Percentiles rank a stretch among this genome's conserved stretches.
These are phyloP conservation scores for Ophiostoma angusticollis DNA, from an alignment of 2,329 filamentous ascomycete species.

Conservation along the genomic window DNA sequence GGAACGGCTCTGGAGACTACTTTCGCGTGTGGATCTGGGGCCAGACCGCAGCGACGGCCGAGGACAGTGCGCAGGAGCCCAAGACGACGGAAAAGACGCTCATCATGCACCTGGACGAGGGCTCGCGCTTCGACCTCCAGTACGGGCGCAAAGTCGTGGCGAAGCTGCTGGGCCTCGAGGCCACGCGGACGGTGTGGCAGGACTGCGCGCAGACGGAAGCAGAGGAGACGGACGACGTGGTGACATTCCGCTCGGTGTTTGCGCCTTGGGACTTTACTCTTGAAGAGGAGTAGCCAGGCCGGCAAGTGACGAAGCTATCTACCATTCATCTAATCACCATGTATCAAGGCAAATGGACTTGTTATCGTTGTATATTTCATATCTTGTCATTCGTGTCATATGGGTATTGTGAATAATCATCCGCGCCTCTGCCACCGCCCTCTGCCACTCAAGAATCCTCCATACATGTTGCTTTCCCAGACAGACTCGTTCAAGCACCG, in stretches of 20 bases:
- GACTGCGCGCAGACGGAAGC: conserved; percentile 65
- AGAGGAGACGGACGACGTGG: conserved; percentile 69
- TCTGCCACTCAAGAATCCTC: too few relatives aligned
- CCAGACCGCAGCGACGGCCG: conserved; percentile 25
- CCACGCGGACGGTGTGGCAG: conserved; percentile 63
- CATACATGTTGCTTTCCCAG: too few relatives aligned
- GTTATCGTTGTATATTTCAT: too few relatives aligned
- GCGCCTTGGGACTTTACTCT: conserved; percentile 73
- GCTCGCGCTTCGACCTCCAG: conserved; percentile 75
- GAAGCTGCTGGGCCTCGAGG: conserved; percentile 69
- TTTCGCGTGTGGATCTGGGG: conserved; percentile 76
- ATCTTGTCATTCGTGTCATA: too few relatives aligned
- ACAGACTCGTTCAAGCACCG: too few relatives aligned
- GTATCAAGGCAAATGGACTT: too few relatives aligned
- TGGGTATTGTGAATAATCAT: too few relatives aligned
- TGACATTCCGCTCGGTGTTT: conserved; percentile 69
- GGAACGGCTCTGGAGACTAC: conserved; percentile 49
- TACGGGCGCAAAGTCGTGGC: conserved; percentile 81
- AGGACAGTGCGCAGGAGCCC: conserved; percentile 10
- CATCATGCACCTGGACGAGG: conserved; percentile 58
- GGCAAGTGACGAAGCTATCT: background rate
- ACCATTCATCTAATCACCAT: too few relatives aligned
- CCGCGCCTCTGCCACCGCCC: too few relatives aligned
- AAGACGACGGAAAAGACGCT: conserved; percentile 53
- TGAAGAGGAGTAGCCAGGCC: background rate